phyloP scores from a whole-genome alignment of 2,329 filamentous ascomycete genomes.

The Plenodomus biglobosus region DNA sequence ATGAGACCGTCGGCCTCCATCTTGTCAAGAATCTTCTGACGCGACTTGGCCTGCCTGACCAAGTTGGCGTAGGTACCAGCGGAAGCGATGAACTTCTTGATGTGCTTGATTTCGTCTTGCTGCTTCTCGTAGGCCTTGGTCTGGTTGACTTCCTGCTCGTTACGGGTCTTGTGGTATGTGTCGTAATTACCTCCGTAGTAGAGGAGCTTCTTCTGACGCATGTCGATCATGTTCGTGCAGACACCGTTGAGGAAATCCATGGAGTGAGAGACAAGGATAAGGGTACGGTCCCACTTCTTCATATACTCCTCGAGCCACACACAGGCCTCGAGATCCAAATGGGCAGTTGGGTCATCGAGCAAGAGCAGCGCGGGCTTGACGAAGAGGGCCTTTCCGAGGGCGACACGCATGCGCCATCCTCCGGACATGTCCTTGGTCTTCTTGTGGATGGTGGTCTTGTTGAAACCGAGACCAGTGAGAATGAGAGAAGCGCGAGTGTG shows the following conservation, averaged over 20 bases:
- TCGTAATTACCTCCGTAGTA: slow-evolving; percentile 99
- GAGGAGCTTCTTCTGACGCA: slow-evolving; percentile 82
- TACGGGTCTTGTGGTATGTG: slow-evolving; percentile 87
- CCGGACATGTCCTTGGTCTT: slow-evolving; percentile 99
- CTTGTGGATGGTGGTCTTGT: slow-evolving; percentile 97
- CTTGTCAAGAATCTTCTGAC: slow-evolving; percentile 99
- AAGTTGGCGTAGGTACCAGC: slow-evolving; percentile 99
- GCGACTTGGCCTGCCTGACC: slow-evolving; percentile 97
- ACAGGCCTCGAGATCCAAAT: slow-evolving; percentile 98
- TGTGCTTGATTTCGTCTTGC: slow-evolving; percentile 97
- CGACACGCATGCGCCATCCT: slow-evolving; percentile 99
- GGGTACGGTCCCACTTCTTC: slow-evolving; percentile 98
- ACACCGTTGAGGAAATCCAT: slow-evolving; percentile 99
- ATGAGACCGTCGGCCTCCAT: slow-evolving; percentile 99
- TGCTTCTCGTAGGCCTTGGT: slow-evolving; percentile 99
- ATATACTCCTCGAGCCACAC: slow-evolving; percentile 99
- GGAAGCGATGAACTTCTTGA: slow-evolving; percentile 99
- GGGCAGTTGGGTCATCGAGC: slow-evolving; percentile 96
- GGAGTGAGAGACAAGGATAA: slow-evolving; percentile 95
- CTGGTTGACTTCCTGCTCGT: slow-evolving; percentile 96
- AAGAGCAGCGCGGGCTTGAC: slow-evolving; percentile 95
- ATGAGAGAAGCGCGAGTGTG: slow-evolving; percentile 93
- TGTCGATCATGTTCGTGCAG: slow-evolving; percentile 97
- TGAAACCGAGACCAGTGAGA: slow-evolving; percentile 97
- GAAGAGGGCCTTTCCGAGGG: slow-evolving; percentile 94